These are phyloP conservation scores for Stephania japonica DNA, from an alignment of 164 flowering plant genomes.

Conservation along the genomic window DNA sequence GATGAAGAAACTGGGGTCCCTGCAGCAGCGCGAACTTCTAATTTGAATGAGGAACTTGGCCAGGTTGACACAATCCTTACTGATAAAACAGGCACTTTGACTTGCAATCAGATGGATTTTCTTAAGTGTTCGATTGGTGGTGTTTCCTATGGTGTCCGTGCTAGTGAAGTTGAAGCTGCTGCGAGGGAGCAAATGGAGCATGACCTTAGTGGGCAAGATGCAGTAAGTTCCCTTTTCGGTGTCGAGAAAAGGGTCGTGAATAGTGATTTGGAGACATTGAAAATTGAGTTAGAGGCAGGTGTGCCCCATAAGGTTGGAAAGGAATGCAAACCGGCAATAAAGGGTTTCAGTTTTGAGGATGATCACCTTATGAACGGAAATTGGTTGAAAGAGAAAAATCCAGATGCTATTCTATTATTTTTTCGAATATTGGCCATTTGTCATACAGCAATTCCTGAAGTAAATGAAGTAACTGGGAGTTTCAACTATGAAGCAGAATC, in stretches of 20 bases:
- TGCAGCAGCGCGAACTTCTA: conserved; percentile 82
- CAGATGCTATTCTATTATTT: conserved; percentile 45
- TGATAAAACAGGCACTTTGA: conserved; percentile 93
- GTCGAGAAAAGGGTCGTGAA: conserved; percentile 11
- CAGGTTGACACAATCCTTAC: conserved; percentile 90
- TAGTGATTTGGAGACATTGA: conserved; percentile 25
- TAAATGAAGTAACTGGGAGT: conserved; percentile 60
- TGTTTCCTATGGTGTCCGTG: conserved; percentile 59
- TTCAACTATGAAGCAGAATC: conserved; percentile 86
- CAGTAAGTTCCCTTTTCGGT: conserved; percentile 16
- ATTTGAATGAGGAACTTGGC: conserved; percentile 94
- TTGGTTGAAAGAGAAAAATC: conserved; percentile 62
- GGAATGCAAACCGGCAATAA: conserved; percentile 36
- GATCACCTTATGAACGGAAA: conserved; percentile 64
- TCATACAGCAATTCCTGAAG: conserved; percentile 88
- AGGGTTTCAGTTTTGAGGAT: conserved; percentile 87
- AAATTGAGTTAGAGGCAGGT: conserved; percentile 59
- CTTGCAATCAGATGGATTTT: conserved; percentile 98
- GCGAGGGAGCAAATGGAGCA: conserved; percentile 69
- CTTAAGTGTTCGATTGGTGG: conserved; percentile 94
- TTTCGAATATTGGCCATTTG: conserved; percentile 81
- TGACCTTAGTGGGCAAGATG: conserved; percentile 40
- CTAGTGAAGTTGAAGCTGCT: conserved; percentile 92
- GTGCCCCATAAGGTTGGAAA: conserved; percentile 36
- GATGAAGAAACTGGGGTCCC: conserved; percentile 73